Conservation (phyloP, 164 flowering plant genomes). For the Tinospora cordifolia region DNA sequence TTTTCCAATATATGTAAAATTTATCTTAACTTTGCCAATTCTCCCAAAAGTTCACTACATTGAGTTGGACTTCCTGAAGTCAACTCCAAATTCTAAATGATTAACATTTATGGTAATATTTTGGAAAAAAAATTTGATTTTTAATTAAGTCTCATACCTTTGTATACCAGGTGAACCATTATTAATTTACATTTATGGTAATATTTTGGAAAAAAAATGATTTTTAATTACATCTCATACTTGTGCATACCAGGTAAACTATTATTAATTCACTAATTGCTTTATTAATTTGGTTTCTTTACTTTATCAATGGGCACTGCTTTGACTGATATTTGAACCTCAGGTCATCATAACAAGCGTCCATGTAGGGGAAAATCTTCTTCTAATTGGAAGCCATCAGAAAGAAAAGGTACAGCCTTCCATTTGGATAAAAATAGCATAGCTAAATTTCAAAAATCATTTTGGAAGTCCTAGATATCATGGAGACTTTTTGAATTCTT, state of each 20-base stretch:
- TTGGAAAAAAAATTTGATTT: no score
- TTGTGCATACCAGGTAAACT: not conserved
- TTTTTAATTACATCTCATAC: no score
- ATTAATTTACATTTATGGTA: not conserved
- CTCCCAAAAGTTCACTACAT: no score
- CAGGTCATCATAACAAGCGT: constrained; percentile 77
- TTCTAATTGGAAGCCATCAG: constrained; percentile 70
- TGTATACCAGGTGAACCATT: not conserved
- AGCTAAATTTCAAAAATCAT: not conserved
- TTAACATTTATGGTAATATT: no score
- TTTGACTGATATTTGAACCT: not conserved
- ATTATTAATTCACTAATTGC: not conserved
- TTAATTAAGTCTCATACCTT: not conserved
- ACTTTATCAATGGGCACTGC: not conserved
- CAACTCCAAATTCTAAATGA: no score
- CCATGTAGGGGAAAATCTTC: constrained; percentile 42
- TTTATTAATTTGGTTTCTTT: not conserved
- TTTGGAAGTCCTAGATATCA: not conserved
- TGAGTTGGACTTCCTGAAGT: no score
- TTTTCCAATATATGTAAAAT: not conserved
- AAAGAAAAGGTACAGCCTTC: constrained; percentile 41
- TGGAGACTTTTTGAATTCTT: not conserved
- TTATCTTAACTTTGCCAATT: not conserved
- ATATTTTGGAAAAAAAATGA: no score
- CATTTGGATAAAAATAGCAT: not conserved